Percentiles rank a stretch among this genome's conserved stretches.
Conservation (phyloP, 129 eudicot species). For the Solidago caesia region DNA sequence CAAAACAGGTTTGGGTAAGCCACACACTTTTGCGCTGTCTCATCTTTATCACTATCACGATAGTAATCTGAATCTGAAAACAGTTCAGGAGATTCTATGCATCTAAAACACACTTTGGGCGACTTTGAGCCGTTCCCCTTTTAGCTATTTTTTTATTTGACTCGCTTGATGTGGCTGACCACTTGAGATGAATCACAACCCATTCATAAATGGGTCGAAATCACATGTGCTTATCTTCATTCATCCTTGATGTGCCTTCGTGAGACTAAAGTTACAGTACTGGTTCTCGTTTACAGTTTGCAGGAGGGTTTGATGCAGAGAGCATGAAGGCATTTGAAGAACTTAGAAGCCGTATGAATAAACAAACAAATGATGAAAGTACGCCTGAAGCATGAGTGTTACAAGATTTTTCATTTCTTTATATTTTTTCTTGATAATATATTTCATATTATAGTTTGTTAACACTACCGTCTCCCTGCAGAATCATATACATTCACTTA, state of each 20-base stretch:
- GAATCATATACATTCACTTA: conserved; percentile 19
- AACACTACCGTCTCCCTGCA: conserved; percentile 14
- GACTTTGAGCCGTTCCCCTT: background rate
- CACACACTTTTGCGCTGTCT: background rate
- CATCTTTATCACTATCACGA: background rate
- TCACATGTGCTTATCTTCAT: background rate
- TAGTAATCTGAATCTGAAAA: background rate
- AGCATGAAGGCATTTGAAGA: conserved; percentile 99
- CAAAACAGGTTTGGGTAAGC: background rate
- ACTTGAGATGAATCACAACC: background rate
- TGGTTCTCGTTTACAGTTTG: conserved; percentile 65
- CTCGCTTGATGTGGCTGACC: background rate
- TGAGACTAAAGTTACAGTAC: background rate
- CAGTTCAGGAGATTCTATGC: conserved; percentile 3
- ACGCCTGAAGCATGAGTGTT: conserved; percentile 40
- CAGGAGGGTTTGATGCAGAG: conserved; percentile 99
- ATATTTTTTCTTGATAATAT: conserved; percentile 20
- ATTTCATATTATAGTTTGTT: conserved; percentile 26
- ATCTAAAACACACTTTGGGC: background rate
- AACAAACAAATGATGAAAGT: conserved; percentile 48
- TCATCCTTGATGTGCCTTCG: background rate
- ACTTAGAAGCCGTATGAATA: conserved; percentile 65
- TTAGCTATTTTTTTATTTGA: background rate
- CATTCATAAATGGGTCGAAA: background rate
- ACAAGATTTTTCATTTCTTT: conserved; percentile 21